Evolutionary conservation across 805 yeast genomes (phyloP), one percentile per base, ranked within the genome.

Genomic region (Clavispora fructus): DNA sequence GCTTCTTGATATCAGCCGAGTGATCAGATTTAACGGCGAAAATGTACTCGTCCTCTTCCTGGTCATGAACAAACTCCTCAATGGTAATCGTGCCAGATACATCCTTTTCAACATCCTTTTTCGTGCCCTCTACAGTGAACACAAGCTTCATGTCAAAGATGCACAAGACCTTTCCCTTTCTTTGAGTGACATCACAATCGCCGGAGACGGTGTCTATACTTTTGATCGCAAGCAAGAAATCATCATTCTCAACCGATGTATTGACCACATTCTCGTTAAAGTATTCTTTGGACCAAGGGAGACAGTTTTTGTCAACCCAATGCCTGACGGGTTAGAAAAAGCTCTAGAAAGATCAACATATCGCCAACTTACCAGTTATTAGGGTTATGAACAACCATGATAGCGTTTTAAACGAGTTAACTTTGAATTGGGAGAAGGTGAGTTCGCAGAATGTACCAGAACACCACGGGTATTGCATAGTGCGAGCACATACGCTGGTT

Each of bases 101-200:
- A 12, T 54, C 47, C 16, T 65, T 61, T 41, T 68, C 72, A n/a
- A 71, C 74, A 7, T 62, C 67, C 27, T 60, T 54, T 12, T 78
- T 73, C 32, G 62, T 57, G 17, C 81, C 69, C 7, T 48, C 46
- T 13, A 57, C 57, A 9, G 67, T 57, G 47, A 86, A 72, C 51
- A 69, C 72, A 40, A 86, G 61, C 39, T 69, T 68, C 73, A 86
- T 61, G 59, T 87, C 95, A 57, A 78, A 86, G 42, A 86, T 82
- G 59, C 92, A 85, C 56, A 80, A 77, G 25, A 83, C 87, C 64
- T 82, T 84, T 8, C 92, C 92, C 64, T 87, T 87, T 69, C 95
- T 78, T 64, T 87, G 92, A 19, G 88, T 82, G 12, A 87, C 91
- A 57, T 86, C 87, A 56, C 94, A 85, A 62, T 87, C 94, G 19